Evolutionary conservation across 2,329 filamentous ascomycete genomes (phyloP).

Genomic region (Verticillium tricorpus): DNA sequence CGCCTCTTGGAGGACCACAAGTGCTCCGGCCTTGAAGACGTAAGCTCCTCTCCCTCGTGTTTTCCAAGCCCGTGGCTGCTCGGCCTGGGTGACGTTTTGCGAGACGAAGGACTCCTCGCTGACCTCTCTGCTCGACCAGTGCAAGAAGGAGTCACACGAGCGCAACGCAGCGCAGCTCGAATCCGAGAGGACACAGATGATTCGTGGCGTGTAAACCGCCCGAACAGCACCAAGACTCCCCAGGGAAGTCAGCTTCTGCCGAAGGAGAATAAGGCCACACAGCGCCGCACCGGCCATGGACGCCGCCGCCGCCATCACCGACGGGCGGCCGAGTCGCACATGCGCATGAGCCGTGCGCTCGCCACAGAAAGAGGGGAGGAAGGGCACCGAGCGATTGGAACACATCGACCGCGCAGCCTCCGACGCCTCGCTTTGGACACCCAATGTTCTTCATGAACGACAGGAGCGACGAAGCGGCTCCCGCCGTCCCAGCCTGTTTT

Average conservation of each 20-base stretch:
- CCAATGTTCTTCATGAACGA: neutral
- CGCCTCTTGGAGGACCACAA: slow-evolving; percentile 90
- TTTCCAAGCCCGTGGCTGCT: slow-evolving; percentile 29
- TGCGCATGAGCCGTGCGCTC: neutral
- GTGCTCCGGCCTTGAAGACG: slow-evolving; percentile 86
- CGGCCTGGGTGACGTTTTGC: slow-evolving; percentile 30
- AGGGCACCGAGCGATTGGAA: neutral
- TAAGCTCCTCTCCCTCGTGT: slow-evolving; percentile 39
- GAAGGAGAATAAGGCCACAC: neutral
- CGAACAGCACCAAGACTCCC: neutral
- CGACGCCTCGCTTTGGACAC: neutral
- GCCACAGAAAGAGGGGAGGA: neutral
- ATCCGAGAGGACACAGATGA: slow-evolving; percentile 86
- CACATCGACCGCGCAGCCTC: neutral
- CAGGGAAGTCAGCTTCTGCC: neutral
- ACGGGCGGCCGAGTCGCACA: neutral
- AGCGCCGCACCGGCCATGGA: neutral
- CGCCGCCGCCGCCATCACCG: neutral
- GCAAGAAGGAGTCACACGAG: slow-evolving; percentile 95
- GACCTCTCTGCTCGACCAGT: slow-evolving; percentile 44
- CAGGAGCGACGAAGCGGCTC: neutral
- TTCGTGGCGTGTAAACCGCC: slow-evolving; percentile 73
- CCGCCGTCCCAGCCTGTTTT: neutral
- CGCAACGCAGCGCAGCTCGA: slow-evolving; percentile 91
- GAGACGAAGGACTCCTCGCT: slow-evolving; percentile 28